Evolutionary conservation across 768 basidiomycete species (phyloP).

Genomic region (Termitomyces sp.): DNA sequence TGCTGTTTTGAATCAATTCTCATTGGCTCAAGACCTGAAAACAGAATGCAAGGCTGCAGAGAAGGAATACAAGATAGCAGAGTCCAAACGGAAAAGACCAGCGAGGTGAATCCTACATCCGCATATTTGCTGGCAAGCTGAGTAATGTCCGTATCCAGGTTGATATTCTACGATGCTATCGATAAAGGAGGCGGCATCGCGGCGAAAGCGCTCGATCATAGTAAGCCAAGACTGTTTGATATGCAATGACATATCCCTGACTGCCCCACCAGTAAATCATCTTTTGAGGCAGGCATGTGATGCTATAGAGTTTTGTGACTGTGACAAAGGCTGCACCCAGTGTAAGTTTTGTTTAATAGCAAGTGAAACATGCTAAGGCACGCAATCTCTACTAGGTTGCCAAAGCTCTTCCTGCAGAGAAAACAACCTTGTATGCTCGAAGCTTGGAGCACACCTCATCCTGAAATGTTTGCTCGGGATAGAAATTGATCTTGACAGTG

Average conservation of each 20-base stretch:
- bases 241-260: neutral
- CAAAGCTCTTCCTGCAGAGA: slow-evolving; percentile 62
- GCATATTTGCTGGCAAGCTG: neutral
- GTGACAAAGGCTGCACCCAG: slow-evolving; percentile 60
- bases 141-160: slow-evolving; percentile 28
- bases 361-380: neutral
- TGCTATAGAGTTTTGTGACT: slow-evolving; percentile 55
- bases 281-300: slow-evolving; percentile 55
- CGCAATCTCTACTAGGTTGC: slow-evolving; percentile 43
- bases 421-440: slow-evolving; percentile 67
- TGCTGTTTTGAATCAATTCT: slow-evolving; percentile 74
- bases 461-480: slow-evolving; percentile 53
- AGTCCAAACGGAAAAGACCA: slow-evolving; percentile 58
- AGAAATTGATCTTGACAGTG: slow-evolving; percentile 29
- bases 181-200: slow-evolving; percentile 69
- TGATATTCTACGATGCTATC: slow-evolving; percentile 75
- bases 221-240: slow-evolving; percentile 28
- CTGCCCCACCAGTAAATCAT: slow-evolving; percentile 37
- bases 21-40: slow-evolving; percentile 58
- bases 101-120: slow-evolving; percentile 46
- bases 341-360: slow-evolving; percentile 37
- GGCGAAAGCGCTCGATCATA: slow-evolving; percentile 78
- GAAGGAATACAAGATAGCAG: slow-evolving; percentile 57
- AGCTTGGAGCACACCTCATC: slow-evolving; percentile 66
- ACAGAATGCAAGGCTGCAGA: slow-evolving; percentile 82